A percentile compares a stretch with the other conserved stretches of the same genome.
Conservation (phyloP, 2,329 filamentous ascomycete species). For the Beauveria sp. region DNA sequence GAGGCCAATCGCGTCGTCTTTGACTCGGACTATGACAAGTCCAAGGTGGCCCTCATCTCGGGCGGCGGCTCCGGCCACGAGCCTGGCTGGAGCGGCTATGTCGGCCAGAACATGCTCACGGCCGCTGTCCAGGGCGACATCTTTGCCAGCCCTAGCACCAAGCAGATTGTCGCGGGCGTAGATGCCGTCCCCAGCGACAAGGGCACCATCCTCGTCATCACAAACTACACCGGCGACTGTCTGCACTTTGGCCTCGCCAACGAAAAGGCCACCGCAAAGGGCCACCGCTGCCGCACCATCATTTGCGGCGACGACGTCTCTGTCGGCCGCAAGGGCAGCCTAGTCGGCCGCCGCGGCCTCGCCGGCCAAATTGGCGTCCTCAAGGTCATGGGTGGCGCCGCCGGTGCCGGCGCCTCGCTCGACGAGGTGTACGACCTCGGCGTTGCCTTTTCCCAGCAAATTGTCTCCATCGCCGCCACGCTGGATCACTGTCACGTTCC, state of each 20-base stretch:
- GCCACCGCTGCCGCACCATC: constrained; percentile 48
- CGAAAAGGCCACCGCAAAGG: constrained; percentile 48
- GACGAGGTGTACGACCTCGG: constrained; percentile 45
- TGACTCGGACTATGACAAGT: constrained; percentile 35
- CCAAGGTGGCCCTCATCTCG: constrained; percentile 43
- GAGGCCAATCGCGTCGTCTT: constrained; percentile 44
- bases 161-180: constrained; percentile 54
- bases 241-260: constrained; percentile 54
- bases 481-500: constrained; percentile 56
- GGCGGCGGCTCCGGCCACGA: constrained; percentile 53
- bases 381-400: constrained; percentile 48
- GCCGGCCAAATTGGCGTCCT: constrained; percentile 54
- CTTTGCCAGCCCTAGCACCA: constrained; percentile 56
- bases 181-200: constrained; percentile 44
- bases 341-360: constrained; percentile 54
- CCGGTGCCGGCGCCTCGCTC: constrained; percentile 38
- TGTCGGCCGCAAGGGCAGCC: constrained; percentile 48
- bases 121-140: constrained; percentile 55
- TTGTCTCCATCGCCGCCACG: constrained; percentile 50
- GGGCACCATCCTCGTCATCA: constrained; percentile 54
- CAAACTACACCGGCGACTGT: constrained; percentile 59
- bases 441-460: constrained; percentile 40
- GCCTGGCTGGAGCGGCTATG: constrained; percentile 57
- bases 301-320: constrained; percentile 60
- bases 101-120: constrained; percentile 53